Evolutionary conservation across 768 basidiomycete genomes (phyloP).

Genomic region (Psilocybe sp.): DNA sequence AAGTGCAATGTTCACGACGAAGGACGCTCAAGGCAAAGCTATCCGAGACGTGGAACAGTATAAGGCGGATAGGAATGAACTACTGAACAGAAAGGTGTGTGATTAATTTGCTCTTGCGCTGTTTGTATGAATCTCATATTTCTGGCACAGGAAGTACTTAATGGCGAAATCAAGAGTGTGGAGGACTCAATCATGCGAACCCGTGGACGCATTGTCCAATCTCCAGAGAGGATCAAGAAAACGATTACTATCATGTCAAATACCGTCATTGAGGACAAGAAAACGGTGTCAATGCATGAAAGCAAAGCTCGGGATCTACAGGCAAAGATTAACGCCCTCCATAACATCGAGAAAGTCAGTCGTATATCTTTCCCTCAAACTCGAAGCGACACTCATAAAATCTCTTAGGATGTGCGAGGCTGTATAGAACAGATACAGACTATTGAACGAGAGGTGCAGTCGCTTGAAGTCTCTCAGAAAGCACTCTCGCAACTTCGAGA

Average conservation of each 20-base stretch:
- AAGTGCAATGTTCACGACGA: conserved; percentile 65
- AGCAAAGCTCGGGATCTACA: conserved; percentile 76
- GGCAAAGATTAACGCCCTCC: conserved; percentile 66
- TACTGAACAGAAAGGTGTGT: conserved; percentile 63
- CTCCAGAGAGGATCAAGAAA: conserved; percentile 84
- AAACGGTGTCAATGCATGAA: conserved; percentile 59
- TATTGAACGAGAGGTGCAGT: conserved; percentile 63
- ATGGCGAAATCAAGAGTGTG: conserved; percentile 55
- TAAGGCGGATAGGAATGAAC: conserved; percentile 65
- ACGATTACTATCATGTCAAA: conserved; percentile 76
- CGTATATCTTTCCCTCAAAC: conserved; percentile 2
- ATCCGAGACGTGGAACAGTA: conserved; percentile 67
- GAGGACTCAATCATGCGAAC: conserved; percentile 63
- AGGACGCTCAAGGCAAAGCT: conserved; percentile 56
- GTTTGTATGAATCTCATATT: not conserved
- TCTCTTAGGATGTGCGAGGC: conserved; percentile 59
- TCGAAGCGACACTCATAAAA: not conserved
- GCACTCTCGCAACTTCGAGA: conserved; percentile 68
- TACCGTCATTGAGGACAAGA: conserved; percentile 70
- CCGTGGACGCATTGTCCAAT: conserved; percentile 80
- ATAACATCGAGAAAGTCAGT: conserved; percentile 71
- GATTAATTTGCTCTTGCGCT: not conserved
- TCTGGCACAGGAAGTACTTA: conserved; percentile 51
- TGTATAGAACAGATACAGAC: conserved; percentile 77
- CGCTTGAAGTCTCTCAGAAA: conserved; percentile 64